A percentile compares a stretch with the other conserved stretches of the same genome.
Evolutionary conservation across 805 yeast genomes (phyloP).

Genomic region (Metschnikowia cerradonensis): DNA sequence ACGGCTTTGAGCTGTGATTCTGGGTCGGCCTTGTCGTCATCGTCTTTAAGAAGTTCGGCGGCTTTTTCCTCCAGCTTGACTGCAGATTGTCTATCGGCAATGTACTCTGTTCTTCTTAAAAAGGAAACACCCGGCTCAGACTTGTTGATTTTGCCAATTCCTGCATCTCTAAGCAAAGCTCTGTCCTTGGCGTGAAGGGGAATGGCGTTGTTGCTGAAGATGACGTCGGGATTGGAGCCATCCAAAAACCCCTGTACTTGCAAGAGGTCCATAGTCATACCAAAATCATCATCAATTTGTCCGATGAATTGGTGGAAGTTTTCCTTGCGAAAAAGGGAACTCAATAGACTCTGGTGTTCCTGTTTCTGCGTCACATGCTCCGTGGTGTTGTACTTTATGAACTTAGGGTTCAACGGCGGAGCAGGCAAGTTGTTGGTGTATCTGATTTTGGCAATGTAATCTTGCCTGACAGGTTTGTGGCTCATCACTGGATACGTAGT

Average conservation of each 20-base stretch:
- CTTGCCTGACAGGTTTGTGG: conserved; percentile 53
- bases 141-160: conserved; percentile 41
- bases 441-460: conserved; percentile 75
- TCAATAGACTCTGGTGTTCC: conserved; percentile 50
- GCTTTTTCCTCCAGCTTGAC: conserved; percentile 27
- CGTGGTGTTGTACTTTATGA: conserved; percentile 52
- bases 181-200: conserved; percentile 76
- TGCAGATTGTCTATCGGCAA: conserved; percentile 54
- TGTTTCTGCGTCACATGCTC: conserved; percentile 32
- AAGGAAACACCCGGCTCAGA: conserved; percentile 63
- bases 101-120: conserved; percentile 91
- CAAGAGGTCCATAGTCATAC: conserved; percentile 74
- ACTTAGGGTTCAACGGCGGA: conserved; percentile 87
- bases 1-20: conserved; percentile 63
- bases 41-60: conserved; percentile 5
- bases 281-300: conserved; percentile 57
- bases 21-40: conserved; percentile 45
- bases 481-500: background rate
- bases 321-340: conserved; percentile 71
- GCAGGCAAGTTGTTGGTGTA: conserved; percentile 88
- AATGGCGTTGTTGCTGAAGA: conserved; percentile 28
- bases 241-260: conserved; percentile 66
- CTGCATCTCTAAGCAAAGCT: conserved; percentile 76
- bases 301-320: conserved; percentile 60
- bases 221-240: conserved; percentile 46